Evolutionary conservation across 169 alveolate genomes (phyloP).

Genomic region (Babesia bovis): DNA sequence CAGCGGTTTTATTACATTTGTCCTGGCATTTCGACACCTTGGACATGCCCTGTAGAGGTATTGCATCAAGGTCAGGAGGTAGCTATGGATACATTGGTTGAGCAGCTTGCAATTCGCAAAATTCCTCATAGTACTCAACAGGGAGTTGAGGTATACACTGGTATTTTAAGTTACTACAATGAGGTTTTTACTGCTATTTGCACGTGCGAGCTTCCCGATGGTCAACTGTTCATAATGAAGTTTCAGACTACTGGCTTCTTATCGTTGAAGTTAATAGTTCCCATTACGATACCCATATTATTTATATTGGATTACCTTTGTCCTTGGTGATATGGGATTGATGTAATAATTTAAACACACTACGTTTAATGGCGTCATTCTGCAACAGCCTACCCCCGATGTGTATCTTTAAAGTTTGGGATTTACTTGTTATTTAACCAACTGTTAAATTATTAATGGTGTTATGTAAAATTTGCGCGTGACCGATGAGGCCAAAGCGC

Average conservation of each 20-base stretch:
- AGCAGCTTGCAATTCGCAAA: background rate
- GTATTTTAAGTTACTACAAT: background rate
- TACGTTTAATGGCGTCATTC: too few species aligned
- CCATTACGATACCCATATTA: background rate
- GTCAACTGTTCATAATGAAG: slow-evolving; percentile 2
- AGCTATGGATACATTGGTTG: background rate
- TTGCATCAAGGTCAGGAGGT: background rate
- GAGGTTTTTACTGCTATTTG: background rate
- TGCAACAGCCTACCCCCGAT: too few species aligned
- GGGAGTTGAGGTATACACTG: slow-evolving; percentile 5
- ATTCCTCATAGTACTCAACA: background rate
- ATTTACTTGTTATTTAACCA: too few species aligned
- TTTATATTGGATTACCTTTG: too few species aligned
- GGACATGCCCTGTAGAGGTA: slow-evolving; percentile 13
- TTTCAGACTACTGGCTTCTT: background rate
- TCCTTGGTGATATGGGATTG: too few species aligned
- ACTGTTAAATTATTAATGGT: too few species aligned
- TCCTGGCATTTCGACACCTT: slow-evolving; percentile 17
- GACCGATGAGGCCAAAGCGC: background rate
- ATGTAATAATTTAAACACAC: too few species aligned
- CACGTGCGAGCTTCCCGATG: slow-evolving; percentile 15
- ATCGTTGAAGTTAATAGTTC: background rate
- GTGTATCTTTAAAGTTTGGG: too few species aligned
- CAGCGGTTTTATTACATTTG: background rate
- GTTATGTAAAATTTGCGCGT: too few species aligned